Evolutionary conservation across 306 rosid genomes (phyloP), one percentile per base, ranked within the genome.

Genomic region (Alnus rubra): DNA sequence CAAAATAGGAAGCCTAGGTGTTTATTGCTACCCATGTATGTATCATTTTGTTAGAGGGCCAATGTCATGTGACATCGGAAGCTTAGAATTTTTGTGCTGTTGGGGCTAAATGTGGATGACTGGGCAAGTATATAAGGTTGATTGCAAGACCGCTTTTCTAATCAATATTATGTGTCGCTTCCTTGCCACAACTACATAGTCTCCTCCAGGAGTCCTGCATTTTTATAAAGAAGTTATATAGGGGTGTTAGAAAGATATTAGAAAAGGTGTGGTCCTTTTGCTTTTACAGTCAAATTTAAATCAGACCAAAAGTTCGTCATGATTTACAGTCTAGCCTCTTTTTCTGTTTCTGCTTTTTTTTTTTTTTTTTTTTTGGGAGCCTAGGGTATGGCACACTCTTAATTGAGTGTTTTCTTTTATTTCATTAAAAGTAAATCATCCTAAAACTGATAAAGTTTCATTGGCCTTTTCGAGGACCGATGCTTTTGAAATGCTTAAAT

Each of bases 201-300:
- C 45, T 42, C 7, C 45, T 42, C 45, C 45, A 4, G 45, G 45
- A 42, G 45, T 42, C 45, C 45, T 42, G 45, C 45, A 6, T 42
- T 42, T 42, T 6, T 42, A 42, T 42, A 42, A 42, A 42, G 45
- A 42, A 42, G 45, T 42, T 42, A 42, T 6, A 42, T 42, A 42
- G 45, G 45, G 45, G 45, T 42, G 45, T 42, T 42, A 42, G n/a
- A 62, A 12, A 31, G 42, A 62, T 1, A 62, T 62, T 62, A 62
- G 69, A 62, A 62, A 62, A 62, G 69, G 69, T 31, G 39, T 31
- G 69, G 42, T 62, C 69, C 69, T 64, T 64, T 64, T 15, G 70
- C 48, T 64, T 64, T 33, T 37, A 8, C 9, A 2, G 0, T 33
- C 28, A 14, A 64, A 33, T 64, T 64, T 19, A 35, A 64, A 35